Evolutionary conservation across 768 basidiomycete species (phyloP).

Genomic region (Lactarius akahatsu): DNA sequence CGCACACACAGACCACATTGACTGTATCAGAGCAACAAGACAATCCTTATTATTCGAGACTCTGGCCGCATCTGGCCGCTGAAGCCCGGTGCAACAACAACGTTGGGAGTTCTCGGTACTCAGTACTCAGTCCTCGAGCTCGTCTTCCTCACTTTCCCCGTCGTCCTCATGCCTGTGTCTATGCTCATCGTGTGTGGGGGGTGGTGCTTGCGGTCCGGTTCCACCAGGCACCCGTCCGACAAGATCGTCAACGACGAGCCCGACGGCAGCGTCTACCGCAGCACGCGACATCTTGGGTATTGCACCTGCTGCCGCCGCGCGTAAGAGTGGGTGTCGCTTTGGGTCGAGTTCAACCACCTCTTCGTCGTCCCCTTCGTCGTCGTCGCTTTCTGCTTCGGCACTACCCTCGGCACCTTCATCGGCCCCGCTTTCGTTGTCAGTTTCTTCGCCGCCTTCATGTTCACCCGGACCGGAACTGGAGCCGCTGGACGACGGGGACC

Average conservation of each 20-base stretch:
- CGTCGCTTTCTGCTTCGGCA: conserved; percentile 35
- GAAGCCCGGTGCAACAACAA: no score
- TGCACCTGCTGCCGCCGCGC: conserved; percentile 12
- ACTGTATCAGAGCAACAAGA: no score
- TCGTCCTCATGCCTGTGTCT: not conserved
- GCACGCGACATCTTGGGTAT: conserved; percentile 29
- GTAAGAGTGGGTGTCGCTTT: conserved; percentile 44
- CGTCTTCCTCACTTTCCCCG: conserved; percentile 25
- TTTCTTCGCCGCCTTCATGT: conserved; percentile 17
- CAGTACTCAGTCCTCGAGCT: conserved; percentile 22
- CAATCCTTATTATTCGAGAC: no score
- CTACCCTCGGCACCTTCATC: conserved; percentile 35
- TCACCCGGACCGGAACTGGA: conserved; percentile 3
- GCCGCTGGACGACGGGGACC: conserved; percentile 34
- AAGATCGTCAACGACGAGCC: conserved; percentile 24
- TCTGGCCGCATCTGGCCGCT: no score
- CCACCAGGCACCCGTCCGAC: conserved; percentile 1
- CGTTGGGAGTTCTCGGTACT: not conserved
- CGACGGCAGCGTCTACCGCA: conserved; percentile 27
- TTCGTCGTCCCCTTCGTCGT: conserved; percentile 40
- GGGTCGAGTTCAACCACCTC: conserved; percentile 51
- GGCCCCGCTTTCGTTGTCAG: conserved; percentile 23
- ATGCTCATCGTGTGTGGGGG: no score
- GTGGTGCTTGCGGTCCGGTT: not conserved
- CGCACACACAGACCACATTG: no score